Conservation (phyloP, 805 yeast genomes). For the Wickerhamiella azymoides region DNA sequence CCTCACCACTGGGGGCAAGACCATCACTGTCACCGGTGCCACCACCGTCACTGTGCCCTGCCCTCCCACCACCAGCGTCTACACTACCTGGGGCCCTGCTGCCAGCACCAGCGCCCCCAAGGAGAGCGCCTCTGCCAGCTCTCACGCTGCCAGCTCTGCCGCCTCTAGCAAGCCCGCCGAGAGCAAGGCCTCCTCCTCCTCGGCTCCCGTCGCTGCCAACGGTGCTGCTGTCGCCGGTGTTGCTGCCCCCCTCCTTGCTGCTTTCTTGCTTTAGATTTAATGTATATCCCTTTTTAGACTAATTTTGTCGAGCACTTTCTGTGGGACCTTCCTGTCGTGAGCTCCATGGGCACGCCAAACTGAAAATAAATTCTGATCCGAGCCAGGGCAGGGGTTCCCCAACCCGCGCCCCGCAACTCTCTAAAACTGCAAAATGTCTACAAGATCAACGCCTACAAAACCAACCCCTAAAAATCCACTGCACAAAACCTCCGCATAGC, state of each 20-base stretch:
- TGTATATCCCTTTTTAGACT: neutral
- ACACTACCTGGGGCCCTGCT: constrained; percentile 9
- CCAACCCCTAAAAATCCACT: no score
- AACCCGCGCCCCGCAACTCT: no score
- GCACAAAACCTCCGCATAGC: no score
- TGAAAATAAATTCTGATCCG: no score
- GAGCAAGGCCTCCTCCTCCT: neutral
- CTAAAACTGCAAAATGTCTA: no score
- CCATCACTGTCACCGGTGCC: constrained; percentile 54
- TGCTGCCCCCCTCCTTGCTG: constrained; percentile 8
- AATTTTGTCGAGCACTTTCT: neutral
- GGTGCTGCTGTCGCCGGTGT: constrained; percentile 4
- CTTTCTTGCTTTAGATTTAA: constrained; percentile 3
- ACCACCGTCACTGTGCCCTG: constrained; percentile 73
- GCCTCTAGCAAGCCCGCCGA: neutral
- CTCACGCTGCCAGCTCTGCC: constrained; percentile 3
- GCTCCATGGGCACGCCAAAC: no score
- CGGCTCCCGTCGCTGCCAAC: neutral
- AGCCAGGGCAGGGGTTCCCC: no score
- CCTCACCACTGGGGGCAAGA: constrained; percentile 37
- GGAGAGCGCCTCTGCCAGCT: constrained; percentile 1
- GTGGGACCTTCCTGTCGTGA: no score
- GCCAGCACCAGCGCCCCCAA: neutral
- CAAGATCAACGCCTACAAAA: no score
- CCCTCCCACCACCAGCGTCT: constrained; percentile 28